Conservation (phyloP, 306 rosid genomes). For the Pyrus bretschneideri region DNA sequence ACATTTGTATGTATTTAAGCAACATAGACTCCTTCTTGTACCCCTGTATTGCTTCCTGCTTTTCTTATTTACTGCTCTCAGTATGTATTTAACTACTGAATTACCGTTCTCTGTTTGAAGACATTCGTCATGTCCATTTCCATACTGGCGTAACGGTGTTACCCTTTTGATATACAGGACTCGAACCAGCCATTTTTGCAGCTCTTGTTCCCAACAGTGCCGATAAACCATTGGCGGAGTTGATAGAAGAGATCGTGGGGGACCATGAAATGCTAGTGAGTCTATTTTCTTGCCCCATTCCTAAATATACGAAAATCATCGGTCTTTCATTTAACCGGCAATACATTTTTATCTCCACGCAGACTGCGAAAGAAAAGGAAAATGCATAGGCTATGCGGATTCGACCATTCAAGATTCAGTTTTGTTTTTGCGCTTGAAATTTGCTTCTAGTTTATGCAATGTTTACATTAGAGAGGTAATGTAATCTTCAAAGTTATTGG, state of each 20-base stretch:
- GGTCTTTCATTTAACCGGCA: background rate
- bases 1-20: too few relatives aligned
- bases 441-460: background rate
- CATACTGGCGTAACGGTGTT: background rate
- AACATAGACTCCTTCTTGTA: too few relatives aligned
- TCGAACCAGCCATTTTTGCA: slow-evolving; percentile 74
- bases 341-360: slow-evolving; percentile 9
- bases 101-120: background rate
- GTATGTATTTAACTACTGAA: too few relatives aligned
- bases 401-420: background rate
- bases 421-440: background rate
- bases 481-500: background rate
- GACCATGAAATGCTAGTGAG: slow-evolving; percentile 84
- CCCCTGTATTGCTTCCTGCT: too few relatives aligned
- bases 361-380: slow-evolving; percentile 7
- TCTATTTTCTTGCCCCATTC: background rate
- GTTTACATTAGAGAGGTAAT: background rate
- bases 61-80: too few relatives aligned
- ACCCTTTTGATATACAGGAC: slow-evolving; percentile 40
- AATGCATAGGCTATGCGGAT: background rate
- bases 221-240: slow-evolving; percentile 55
- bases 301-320: background rate
- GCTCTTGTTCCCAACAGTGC: slow-evolving; percentile 97
- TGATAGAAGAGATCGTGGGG: slow-evolving; percentile 75
- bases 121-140: background rate